Base-by-base conservation (phyloP, 2,329 filamentous ascomycete species). In the Colletotrichum lupini region DNA sequence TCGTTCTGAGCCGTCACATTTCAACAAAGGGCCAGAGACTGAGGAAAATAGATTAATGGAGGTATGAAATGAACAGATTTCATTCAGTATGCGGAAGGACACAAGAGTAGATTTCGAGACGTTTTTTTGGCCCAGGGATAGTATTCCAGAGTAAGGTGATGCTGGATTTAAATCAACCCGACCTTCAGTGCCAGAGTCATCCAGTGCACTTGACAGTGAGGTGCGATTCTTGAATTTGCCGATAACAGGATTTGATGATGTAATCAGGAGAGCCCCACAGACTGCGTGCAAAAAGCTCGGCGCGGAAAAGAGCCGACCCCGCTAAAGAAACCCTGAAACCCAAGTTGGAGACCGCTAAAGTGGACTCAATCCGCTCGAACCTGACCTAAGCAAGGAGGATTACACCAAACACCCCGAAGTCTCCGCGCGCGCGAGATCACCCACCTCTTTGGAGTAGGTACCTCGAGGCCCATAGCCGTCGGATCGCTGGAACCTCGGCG, bases 401-500 rank as follows among this genome's bases (percentile, higher is more conserved):
- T 3, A 19, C 60, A 30, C 14, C 24, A 61, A 12, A 12, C 42
- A 63, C 68, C 64, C 49, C 64, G 42, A 49, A 49, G 19, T 49
- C 42, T 49, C 42, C 42, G 42, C 42, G 42, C 42, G 63, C 68
- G 68, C 64, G 66, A 42, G 35, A 42, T 7, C 63, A 49, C 42
- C 16, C 42, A 55, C 68, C 42, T 28, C 35, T 55, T 1, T 32
- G 32, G 32, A 32, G 32, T 30, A 30, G 28, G 28, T 16, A 37
- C 37, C 37, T 16, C 14, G 6, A 42, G 37, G 16, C 9, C 37
- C 37, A 42, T 19, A 42, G 14, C 37, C 37, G 37, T 42, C 37
- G 16, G 37, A 19, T 52, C 42, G 7, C 46, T 69, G 69, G 69
- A 73, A 73, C 71, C 68, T 73, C 71, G 68, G 71, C 71, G 71